Conservation (phyloP, 2,329 filamentous ascomycete genomes). For the Plectosphaerella plurivora region DNA sequence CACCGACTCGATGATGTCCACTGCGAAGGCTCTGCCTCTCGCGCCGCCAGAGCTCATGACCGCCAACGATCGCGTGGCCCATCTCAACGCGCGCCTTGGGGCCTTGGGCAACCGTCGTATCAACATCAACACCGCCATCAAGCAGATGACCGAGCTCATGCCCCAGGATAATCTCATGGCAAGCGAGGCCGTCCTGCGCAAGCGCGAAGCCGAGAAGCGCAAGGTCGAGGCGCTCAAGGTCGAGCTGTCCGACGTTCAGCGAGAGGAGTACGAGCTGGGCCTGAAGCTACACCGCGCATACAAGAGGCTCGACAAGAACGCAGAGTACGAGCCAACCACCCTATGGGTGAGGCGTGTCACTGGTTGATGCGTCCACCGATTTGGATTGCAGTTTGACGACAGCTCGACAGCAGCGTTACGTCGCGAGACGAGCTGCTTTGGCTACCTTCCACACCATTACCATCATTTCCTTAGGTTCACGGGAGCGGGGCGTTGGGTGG, state of each 20-base stretch:
- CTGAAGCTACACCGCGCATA: slow-evolving; percentile 69
- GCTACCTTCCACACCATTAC: too few species aligned
- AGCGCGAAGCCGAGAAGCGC: slow-evolving; percentile 52
- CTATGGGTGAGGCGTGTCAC: slow-evolving; percentile 79
- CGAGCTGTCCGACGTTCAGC: slow-evolving; percentile 68
- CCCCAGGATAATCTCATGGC: slow-evolving; percentile 65
- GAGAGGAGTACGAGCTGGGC: slow-evolving; percentile 75
- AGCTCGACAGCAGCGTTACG: too few species aligned
- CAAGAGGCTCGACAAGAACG: slow-evolving; percentile 68
- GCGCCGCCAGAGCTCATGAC: slow-evolving; percentile 55
- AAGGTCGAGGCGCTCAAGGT: slow-evolving; percentile 62
- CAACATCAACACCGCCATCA: slow-evolving; percentile 69
- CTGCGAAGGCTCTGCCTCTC: slow-evolving; percentile 56
- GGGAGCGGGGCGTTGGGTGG: too few species aligned
- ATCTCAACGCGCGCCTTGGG: slow-evolving; percentile 62
- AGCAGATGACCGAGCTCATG: slow-evolving; percentile 75
- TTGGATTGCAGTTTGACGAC: too few species aligned
- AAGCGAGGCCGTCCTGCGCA: slow-evolving; percentile 56
- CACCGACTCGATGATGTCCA: slow-evolving; percentile 27
- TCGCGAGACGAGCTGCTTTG: too few species aligned
- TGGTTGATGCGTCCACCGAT: slow-evolving; percentile 29
- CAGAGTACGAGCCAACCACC: slow-evolving; percentile 59
- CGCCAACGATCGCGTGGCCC: slow-evolving; percentile 59
- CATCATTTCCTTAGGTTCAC: too few species aligned
- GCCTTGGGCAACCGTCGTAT: slow-evolving; percentile 61